Percentiles rank a stretch among this genome's conserved stretches.
Evolutionary conservation across 2,329 filamentous ascomycete genomes (phyloP).

Genomic region (Chaetothyriales sp.): DNA sequence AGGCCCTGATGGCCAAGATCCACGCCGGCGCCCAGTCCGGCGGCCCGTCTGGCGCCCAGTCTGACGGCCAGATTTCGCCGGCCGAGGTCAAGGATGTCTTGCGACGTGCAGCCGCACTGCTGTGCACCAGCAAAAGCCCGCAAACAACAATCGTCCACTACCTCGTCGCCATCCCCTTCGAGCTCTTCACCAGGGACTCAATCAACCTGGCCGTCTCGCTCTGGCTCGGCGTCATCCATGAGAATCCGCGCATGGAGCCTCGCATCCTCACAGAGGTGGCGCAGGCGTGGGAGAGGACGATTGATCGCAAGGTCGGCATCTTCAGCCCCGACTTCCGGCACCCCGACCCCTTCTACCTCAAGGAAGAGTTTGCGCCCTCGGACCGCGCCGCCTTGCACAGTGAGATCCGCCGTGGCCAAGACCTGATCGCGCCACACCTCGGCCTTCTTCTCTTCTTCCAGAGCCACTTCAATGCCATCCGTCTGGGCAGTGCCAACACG

Average conservation of each 20-base stretch:
- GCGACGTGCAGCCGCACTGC: conserved; percentile 67
- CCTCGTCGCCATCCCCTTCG: conserved; percentile 84
- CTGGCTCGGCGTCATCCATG: conserved; percentile 94
- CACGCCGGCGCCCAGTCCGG: conserved; percentile 56
- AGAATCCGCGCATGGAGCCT: conserved; percentile 78
- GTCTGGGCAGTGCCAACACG: conserved; percentile 69
- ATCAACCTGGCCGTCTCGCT: conserved; percentile 91
- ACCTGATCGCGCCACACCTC: conserved; percentile 74
- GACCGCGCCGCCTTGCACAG: conserved; percentile 62
- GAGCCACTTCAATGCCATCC: conserved; percentile 87
- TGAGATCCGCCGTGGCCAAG: conserved; percentile 65
- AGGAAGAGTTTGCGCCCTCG: conserved; percentile 84
- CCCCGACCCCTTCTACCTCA: conserved; percentile 77
- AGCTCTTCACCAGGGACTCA: conserved; percentile 83
- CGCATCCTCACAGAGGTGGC: conserved; percentile 75
- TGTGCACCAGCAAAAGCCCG: conserved; percentile 64
- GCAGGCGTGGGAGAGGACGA: conserved; percentile 78
- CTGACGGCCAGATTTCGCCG: conserved; percentile 56
- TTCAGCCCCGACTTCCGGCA: conserved; percentile 63
- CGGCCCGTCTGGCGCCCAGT: conserved; percentile 53
- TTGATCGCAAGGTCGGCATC: conserved; percentile 63
- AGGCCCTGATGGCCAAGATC: conserved; percentile 54
- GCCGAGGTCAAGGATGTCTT: conserved; percentile 68
- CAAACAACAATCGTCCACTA: conserved; percentile 71
- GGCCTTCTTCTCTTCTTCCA: conserved; percentile 75